A percentile compares a stretch with the other conserved stretches of the same genome.
Conservation (phyloP, 2,329 filamentous ascomycete genomes). For the Fusarium aywerte region DNA sequence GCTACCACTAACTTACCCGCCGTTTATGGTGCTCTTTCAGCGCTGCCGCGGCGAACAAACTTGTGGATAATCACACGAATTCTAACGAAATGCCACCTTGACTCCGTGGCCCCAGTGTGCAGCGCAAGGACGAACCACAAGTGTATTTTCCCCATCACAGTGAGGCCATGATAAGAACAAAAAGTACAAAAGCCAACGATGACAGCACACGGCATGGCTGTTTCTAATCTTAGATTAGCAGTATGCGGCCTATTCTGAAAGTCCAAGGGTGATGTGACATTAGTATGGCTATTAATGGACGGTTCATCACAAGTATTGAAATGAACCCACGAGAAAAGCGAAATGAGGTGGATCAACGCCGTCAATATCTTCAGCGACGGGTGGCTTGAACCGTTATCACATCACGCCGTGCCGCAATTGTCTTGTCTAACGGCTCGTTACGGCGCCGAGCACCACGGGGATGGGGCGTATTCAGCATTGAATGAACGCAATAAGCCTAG, state of each 20-base stretch:
- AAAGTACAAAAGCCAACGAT: conserved; percentile 19
- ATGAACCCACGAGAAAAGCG: conserved; percentile 42
- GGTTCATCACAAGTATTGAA: conserved; percentile 36
- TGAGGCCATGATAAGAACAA: neutral
- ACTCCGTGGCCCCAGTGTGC: neutral
- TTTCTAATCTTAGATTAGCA: conserved; percentile 18
- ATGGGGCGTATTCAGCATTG: conserved; percentile 39
- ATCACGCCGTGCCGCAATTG: conserved; percentile 26
- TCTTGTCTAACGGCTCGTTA: conserved; percentile 24
- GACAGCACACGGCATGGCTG: conserved; percentile 13
- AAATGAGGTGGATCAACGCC: conserved; percentile 42
- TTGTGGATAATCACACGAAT: conserved; percentile 1
- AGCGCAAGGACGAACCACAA: neutral
- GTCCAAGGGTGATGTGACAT: conserved; percentile 40
- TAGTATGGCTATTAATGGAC: conserved; percentile 21
- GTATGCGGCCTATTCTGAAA: conserved; percentile 20
- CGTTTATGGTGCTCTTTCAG: conserved; percentile 25
- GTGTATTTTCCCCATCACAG: neutral
- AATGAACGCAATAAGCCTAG: conserved; percentile 25
- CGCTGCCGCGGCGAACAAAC: conserved; percentile 35
- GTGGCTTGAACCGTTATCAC: conserved; percentile 41
- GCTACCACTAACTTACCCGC: conserved; percentile 7
- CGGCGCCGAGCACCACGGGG: conserved; percentile 32
- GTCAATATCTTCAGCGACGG: conserved; percentile 20
- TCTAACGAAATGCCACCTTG: neutral